Base-by-base conservation (phyloP, 2,329 filamentous ascomycete species). In the Ceratocystis lukuohia region DNA sequence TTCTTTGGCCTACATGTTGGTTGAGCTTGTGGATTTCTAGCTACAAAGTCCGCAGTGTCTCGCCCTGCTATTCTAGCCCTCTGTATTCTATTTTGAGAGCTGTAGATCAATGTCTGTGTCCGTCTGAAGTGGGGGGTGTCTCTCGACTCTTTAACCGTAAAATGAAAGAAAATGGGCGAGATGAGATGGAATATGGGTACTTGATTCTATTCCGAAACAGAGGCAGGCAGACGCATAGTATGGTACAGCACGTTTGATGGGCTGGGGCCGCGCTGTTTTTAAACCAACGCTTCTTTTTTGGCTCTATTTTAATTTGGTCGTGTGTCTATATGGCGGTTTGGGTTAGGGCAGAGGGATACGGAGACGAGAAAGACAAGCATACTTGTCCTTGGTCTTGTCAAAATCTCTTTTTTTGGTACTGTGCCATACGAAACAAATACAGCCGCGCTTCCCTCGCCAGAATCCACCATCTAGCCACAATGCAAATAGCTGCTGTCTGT, bases 131-230 rank as follows among this genome's bases (percentile, higher is more conserved):
- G 37, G 37, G 37, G 37, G 37, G 37, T 6, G 50, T 56, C 7
- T 56, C n/a, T 56, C 25, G 22, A 15, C 28, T 30, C 12, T 56
- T 8, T 30, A 28, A 22, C 50, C 20, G 22, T 15, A 4, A 17
- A 12, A 22, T 20, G 2, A 25, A 22, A 20, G 12, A 25, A 5
- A 56, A 48, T n/a, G 10, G 12, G 37, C 37, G 10, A 28, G 50
- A 25, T 25, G 50, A 56, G 50, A 56, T 56, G 50, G 50, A 56
- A 56, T 30, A 22, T 56, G 50, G 50, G 6, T 22, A 53, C 30
- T 25, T 53, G n/a, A 53, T 53, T 53, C 48, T 28, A 53, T 53
- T 56, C 50, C 22, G 50, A 56, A 56, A 56, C 50, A 56, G 50
- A 56, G 28, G 50, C 7, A 25, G 50, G 22, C 50, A n/a, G 22